phyloP scores from a whole-genome alignment of 257 asterid genomes.

The Solanum gracilifrons region DNA sequence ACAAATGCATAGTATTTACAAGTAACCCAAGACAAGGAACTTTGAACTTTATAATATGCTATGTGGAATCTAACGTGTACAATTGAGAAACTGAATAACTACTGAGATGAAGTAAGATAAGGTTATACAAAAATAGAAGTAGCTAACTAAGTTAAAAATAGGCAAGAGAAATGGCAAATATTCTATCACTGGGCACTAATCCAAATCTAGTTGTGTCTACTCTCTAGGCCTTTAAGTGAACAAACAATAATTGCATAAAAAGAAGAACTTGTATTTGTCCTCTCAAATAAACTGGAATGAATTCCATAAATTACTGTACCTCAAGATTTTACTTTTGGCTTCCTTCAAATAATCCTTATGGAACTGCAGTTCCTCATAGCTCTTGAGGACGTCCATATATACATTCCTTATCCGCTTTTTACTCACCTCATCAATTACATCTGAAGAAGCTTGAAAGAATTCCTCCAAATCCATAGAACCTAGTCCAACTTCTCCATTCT shows the following conservation, averaged over 20 bases:
- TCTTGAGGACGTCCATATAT: conserved; percentile 30
- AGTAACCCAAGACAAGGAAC: not conserved
- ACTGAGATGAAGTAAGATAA: not conserved
- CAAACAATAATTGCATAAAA: not conserved
- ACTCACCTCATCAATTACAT: conserved; percentile 11
- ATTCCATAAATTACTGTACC: conserved; percentile 23
- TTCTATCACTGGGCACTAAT: not conserved
- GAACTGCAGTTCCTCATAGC: conserved; percentile 26
- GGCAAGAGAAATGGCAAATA: not conserved
- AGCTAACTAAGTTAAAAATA: not conserved
- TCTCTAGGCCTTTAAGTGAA: not conserved
- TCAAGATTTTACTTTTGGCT: conserved; percentile 40
- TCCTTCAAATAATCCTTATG: conserved; percentile 26
- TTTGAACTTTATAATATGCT: not conserved
- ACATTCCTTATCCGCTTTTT: conserved; percentile 31
- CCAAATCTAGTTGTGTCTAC: not conserved
- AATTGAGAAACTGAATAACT: not conserved
- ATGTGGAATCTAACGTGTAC: not conserved
- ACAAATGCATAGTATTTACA: not conserved
- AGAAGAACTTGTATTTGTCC: not conserved
- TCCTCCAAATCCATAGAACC: conserved; percentile 6
- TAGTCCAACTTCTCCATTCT: conserved; percentile 8
- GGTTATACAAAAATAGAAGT: not conserved
- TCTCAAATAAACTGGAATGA: not conserved
- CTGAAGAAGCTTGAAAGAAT: conserved; percentile 7